Evolutionary conservation across 345 rosid species (phyloP).

Genomic region (Ceriops decandra): DNA sequence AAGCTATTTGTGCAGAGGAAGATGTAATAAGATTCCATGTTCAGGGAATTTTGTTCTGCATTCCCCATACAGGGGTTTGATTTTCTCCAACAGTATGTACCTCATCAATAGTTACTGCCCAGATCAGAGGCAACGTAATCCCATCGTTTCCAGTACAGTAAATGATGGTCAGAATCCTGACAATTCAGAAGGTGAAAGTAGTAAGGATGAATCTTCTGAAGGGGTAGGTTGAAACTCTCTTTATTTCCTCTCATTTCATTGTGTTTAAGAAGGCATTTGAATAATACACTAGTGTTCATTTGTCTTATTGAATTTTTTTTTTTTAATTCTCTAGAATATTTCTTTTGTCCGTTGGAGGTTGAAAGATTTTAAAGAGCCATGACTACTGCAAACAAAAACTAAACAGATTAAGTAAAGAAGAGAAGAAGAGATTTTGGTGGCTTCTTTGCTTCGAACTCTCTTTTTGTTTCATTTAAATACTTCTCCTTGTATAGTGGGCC

Average conservation of each 20-base stretch:
- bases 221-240: conserved; percentile 20
- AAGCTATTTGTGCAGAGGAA: conserved; percentile 37
- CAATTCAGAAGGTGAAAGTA: conserved; percentile 30
- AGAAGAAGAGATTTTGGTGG: too few species aligned
- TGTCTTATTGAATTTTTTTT: conserved; percentile 15
- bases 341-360: neutral
- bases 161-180: conserved; percentile 50
- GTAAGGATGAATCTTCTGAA: conserved; percentile 32
- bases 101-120: conserved; percentile 19
- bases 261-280: too few species aligned
- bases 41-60: conserved; percentile 29
- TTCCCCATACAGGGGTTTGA: conserved; percentile 29
- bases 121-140: conserved; percentile 32
- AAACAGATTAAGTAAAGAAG: too few species aligned
- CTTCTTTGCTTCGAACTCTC: too few species aligned
- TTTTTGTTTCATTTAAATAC: too few species aligned
- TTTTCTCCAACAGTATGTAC: conserved; percentile 29
- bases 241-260: too few species aligned
- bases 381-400: too few species aligned
- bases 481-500: too few species aligned
- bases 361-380: too few species aligned
- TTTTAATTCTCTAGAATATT: neutral
- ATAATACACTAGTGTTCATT: too few species aligned
- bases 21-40: conserved; percentile 35
- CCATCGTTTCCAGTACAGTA: conserved; percentile 39